phyloP scores from a whole-genome alignment of 305 asterid genomes.

The Fraxinus sp. region DNA sequence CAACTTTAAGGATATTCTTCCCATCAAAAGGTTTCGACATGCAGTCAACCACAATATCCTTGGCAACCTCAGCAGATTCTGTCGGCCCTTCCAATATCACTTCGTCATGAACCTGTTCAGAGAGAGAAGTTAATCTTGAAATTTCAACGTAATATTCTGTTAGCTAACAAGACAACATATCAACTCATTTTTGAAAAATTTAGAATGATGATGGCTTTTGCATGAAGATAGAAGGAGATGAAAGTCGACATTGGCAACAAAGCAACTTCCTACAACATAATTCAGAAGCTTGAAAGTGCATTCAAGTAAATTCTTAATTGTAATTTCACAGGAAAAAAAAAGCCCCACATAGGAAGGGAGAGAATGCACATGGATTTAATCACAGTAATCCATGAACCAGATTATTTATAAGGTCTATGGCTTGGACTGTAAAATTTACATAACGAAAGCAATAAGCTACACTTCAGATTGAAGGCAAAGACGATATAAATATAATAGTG shows the following conservation, averaged over 20 bases:
- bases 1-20: conserved; percentile 73
- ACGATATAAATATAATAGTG: not conserved
- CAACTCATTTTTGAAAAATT: not conserved
- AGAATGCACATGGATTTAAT: not conserved
- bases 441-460: not conserved
- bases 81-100: conserved; percentile 92
- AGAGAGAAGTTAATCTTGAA: not conserved
- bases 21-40: conserved; percentile 90
- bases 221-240: not conserved
- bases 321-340: not conserved
- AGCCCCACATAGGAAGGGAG: not conserved
- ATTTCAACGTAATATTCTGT: not conserved
- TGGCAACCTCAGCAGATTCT: conserved; percentile 83
- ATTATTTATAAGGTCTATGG: not conserved
- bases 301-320: not conserved
- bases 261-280: not conserved
- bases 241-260: not conserved
- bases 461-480: not conserved
- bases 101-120: conserved; percentile 84
- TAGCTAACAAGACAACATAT: not conserved
- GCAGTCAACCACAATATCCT: conserved; percentile 84
- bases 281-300: not conserved
- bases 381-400: not conserved
- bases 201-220: not conserved
- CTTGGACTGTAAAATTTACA: not conserved